A percentile compares a stretch with the other conserved stretches of the same genome.
Conservation (phyloP, 371 early-diverging fungal genomes). For the Mortierella sp. region DNA sequence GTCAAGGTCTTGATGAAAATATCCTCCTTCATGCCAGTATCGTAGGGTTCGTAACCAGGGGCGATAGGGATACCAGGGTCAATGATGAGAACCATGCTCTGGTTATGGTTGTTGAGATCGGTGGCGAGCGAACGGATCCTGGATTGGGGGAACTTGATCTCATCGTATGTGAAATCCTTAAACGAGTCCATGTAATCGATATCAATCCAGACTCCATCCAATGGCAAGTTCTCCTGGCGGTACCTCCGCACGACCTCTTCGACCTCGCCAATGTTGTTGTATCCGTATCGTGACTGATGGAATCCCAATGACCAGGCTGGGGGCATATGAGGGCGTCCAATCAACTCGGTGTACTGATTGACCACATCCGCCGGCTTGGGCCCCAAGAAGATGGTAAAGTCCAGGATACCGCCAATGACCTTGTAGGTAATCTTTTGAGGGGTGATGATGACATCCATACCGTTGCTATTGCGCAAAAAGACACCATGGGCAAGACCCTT, state of each 20-base stretch:
- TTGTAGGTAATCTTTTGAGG: constrained; percentile 72
- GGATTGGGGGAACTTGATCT: constrained; percentile 61
- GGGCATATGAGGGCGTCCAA: constrained; percentile 76
- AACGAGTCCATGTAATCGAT: constrained; percentile 76
- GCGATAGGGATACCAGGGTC: constrained; percentile 68
- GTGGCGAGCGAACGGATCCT: constrained; percentile 48
- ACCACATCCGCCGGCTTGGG: constrained; percentile 74
- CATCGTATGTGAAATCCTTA: constrained; percentile 68
- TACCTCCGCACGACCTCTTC: constrained; percentile 66
- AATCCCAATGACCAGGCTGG: constrained; percentile 68
- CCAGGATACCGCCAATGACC: constrained; percentile 76
- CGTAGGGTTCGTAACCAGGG: constrained; percentile 62
- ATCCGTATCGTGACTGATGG: constrained; percentile 86
- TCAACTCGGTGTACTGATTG: constrained; percentile 75
- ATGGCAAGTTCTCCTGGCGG: constrained; percentile 70
- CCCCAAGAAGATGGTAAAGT: constrained; percentile 74
- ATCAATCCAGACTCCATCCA: constrained; percentile 82
- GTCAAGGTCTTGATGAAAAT: constrained; percentile 67
- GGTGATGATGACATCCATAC: constrained; percentile 79
- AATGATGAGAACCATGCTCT: constrained; percentile 65
- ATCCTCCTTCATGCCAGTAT: constrained; percentile 59
- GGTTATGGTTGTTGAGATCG: constrained; percentile 58
- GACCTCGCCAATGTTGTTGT: constrained; percentile 68
- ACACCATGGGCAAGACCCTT: constrained; percentile 71
- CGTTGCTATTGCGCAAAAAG: constrained; percentile 73